Conservation (phyloP, 768 basidiomycete genomes). For the Royoungia palumana region DNA sequence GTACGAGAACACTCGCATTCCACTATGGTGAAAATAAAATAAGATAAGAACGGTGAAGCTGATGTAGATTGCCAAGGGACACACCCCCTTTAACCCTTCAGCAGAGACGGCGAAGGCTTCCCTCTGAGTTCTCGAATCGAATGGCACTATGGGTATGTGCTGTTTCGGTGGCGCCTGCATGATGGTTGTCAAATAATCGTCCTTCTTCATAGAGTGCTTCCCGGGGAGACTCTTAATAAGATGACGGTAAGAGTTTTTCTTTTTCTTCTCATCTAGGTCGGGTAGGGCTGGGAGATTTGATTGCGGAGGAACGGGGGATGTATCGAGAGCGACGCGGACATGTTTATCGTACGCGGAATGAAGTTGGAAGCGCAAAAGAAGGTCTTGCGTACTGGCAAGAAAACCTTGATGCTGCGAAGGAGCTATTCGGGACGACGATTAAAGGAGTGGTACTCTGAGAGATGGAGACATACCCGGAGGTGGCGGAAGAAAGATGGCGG, state of each 20-base stretch:
- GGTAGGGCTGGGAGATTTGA: slow-evolving; percentile 47
- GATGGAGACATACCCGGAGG: slow-evolving; percentile 29
- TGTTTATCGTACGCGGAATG: slow-evolving; percentile 78
- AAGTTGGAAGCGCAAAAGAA: slow-evolving; percentile 68
- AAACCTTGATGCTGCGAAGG: slow-evolving; percentile 37
- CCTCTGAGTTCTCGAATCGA: slow-evolving; percentile 63
- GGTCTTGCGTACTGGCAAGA: slow-evolving; percentile 75
- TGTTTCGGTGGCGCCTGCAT: slow-evolving; percentile 74
- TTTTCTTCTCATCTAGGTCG: slow-evolving; percentile 59
- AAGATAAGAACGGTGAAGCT: slow-evolving; percentile 10
- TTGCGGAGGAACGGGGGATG: slow-evolving; percentile 20
- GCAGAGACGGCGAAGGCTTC: slow-evolving; percentile 73
- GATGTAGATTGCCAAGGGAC: slow-evolving; percentile 24
- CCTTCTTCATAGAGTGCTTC: slow-evolving; percentile 79
- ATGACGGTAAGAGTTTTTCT: slow-evolving; percentile 74
- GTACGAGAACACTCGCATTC: slow-evolving; percentile 58
- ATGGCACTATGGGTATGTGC: slow-evolving; percentile 54
- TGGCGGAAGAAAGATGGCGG: slow-evolving; percentile 29
- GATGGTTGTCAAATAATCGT: slow-evolving; percentile 62
- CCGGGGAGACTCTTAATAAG: slow-evolving; percentile 75
- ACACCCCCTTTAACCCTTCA: slow-evolving; percentile 71
- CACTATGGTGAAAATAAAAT: slow-evolving; percentile 48
- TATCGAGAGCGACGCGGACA: slow-evolving; percentile 51
- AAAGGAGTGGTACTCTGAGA: slow-evolving; percentile 5
- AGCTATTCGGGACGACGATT: slow-evolving; percentile 22